Conservation (phyloP, 1,284 basidiomycete species). For the Boletellus sp. region DNA sequence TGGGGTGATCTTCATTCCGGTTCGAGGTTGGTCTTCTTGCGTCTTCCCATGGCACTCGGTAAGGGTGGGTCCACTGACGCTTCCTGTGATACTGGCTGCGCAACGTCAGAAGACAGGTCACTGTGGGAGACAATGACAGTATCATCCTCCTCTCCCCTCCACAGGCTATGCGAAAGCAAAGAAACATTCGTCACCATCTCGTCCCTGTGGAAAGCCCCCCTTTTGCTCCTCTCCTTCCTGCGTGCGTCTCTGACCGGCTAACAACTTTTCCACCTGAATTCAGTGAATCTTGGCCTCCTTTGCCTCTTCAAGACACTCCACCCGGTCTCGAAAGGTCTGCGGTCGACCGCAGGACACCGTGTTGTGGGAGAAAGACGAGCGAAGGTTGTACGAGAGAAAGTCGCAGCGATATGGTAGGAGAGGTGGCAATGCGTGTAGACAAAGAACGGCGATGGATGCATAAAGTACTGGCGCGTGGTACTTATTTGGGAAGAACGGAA, state of each 20-base stretch:
- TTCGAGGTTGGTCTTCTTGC: background rate
- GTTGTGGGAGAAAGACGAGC: too few species aligned
- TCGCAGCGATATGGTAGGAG: too few species aligned
- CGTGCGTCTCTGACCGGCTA: conserved; percentile 14
- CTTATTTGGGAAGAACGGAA: too few species aligned
- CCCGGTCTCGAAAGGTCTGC: conserved; percentile 27
- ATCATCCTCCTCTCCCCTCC: conserved; percentile 1
- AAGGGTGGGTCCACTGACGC: background rate
- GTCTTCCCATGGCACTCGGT: conserved; percentile 2
- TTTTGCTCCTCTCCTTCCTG: conserved; percentile 1
- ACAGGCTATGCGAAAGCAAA: too few species aligned
- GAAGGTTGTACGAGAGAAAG: too few species aligned
- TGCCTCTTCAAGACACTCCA: conserved; percentile 15
- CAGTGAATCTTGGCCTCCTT: conserved; percentile 17
- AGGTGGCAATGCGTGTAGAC: too few species aligned
- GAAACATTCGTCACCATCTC: too few species aligned
- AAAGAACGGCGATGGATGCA: too few species aligned
- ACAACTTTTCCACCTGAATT: conserved; percentile 19
- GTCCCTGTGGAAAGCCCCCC: background rate
- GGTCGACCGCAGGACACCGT: too few species aligned
- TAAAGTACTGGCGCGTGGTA: too few species aligned
- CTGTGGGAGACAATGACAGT: conserved; percentile 13
- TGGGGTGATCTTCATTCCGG: background rate
- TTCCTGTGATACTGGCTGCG: background rate
- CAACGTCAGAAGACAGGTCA: too few species aligned